Evolutionary conservation across 306 rosid species (phyloP).

Genomic region (Comarum palustre): DNA sequence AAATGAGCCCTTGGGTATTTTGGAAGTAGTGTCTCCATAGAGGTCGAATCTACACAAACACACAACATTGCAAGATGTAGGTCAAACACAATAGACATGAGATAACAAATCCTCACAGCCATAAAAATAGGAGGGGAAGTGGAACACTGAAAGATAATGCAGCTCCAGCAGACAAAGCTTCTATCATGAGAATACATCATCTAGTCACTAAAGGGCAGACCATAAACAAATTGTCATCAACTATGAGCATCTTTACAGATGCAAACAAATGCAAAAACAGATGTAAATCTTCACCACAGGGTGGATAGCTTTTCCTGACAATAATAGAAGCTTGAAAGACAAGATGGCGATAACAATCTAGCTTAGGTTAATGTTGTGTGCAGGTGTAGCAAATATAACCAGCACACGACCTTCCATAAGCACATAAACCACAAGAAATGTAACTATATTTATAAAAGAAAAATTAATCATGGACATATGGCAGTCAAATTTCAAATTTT

Average conservation of each 20-base stretch:
- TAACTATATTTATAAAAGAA: neutral
- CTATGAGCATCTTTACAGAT: neutral
- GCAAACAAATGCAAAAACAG: neutral
- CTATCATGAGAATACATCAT: neutral
- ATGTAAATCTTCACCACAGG: conserved; percentile 8
- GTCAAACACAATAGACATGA: neutral
- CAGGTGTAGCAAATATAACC: conserved; percentile 25
- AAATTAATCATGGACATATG: neutral
- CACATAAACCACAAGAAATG: conserved; percentile 9
- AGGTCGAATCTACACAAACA: conserved; percentile 40
- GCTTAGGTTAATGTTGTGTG: conserved; percentile 37
- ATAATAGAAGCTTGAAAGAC: conserved; percentile 29
- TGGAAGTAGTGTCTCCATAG: conserved; percentile 60
- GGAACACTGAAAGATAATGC: too few relatives aligned
- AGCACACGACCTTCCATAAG: conserved; percentile 48
- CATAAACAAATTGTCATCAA: conserved; percentile 49
- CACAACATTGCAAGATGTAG: neutral
- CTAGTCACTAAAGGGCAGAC: conserved; percentile 63
- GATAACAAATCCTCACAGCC: neutral
- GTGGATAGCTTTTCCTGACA: conserved; percentile 21
- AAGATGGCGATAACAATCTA: conserved; percentile 31
- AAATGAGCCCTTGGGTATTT: conserved; percentile 59
- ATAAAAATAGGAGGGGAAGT: neutral
- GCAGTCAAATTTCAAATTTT: neutral
- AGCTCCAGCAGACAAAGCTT: neutral